Base-by-base conservation (phyloP, 176 grass and related monocot species). In the Rhipidocladum racemiflorum region DNA sequence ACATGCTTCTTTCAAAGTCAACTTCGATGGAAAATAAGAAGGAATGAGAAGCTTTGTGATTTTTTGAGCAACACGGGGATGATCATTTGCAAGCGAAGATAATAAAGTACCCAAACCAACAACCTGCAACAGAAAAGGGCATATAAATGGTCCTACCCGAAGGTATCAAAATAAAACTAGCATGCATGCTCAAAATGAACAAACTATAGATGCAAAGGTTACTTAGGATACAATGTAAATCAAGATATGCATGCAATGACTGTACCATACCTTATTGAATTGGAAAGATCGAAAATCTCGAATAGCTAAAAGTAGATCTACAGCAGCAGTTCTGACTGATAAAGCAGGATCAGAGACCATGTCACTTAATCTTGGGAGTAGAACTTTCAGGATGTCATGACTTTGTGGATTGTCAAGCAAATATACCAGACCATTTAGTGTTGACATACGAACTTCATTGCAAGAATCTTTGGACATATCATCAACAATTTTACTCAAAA, bases 351-450 rank as follows among this genome's bases (percentile, higher is more conserved):
- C 92, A 81, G 67, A 89, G 12, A 93, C 83, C 81, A 95, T 86
- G 43, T 78, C 45, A 14, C 90, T 90, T 78, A 91, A 88, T 85
- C 80, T 91, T 81, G 87, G 89, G 68, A 98, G 86, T 75, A 95
- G 87, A 80, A 95, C 90, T 89, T 89, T 94, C 62, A 93, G 75
- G 86, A 98, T 91, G 55, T 98, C 95, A 87, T 95, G 92, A 81
- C 92, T 95, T 63, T 92, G 90, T 44, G 92, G 96, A 84, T 98
- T 98, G 54, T 87, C 90, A 36, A 98, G 87, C 85, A 98, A 86
- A 83, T 98, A 98, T 86, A 91, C 87, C 36, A 91, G 81, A 69
- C 96, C 96, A 88, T 91, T 95, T 25, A 95, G 83, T 67, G 83
- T 87, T 32, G 96, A 98, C 17, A 95, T 50, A 55, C 95, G 89